Evolutionary conservation across 768 basidiomycete genomes (phyloP).

Genomic region (Collybia mongolica): DNA sequence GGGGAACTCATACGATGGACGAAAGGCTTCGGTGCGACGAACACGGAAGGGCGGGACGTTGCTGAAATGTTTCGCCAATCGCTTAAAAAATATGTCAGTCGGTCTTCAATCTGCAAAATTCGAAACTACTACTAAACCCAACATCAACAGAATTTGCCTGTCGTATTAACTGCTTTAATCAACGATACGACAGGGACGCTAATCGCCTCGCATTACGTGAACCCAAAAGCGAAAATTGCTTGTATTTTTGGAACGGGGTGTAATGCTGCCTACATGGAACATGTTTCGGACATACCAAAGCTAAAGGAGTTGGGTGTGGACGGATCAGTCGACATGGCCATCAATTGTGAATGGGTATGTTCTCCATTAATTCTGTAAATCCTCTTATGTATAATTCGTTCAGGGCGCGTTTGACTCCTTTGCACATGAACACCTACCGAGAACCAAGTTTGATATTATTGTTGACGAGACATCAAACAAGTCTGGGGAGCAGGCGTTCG

Average conservation of each 20-base stretch:
- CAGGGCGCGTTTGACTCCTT: slow-evolving; percentile 98
- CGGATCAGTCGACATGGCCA: slow-evolving; percentile 73
- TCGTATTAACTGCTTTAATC: slow-evolving; percentile 83
- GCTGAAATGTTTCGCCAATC: slow-evolving; percentile 90
- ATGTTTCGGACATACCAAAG: slow-evolving; percentile 82
- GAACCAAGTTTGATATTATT: slow-evolving; percentile 90
- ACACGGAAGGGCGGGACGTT: slow-evolving; percentile 91
- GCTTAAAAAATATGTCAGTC: slow-evolving; percentile 70
- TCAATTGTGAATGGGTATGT: slow-evolving; percentile 95
- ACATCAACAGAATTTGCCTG: slow-evolving; percentile 67
- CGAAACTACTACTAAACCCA: neutral
- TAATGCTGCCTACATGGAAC: slow-evolving; percentile 98
- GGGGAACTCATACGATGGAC: slow-evolving; percentile 97
- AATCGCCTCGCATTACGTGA: slow-evolving; percentile 96
- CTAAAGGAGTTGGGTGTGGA: slow-evolving; percentile 73
- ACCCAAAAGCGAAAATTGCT: slow-evolving; percentile 87
- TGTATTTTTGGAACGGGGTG: slow-evolving; percentile 98
- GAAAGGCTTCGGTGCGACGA: slow-evolving; percentile 93
- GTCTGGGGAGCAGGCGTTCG: slow-evolving; percentile 92
- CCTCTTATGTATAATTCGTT: neutral
- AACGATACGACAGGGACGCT: slow-evolving; percentile 99
- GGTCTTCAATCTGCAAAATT: neutral
- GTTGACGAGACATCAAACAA: slow-evolving; percentile 97
- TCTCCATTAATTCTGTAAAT: neutral
- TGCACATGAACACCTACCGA: slow-evolving; percentile 89